Evolutionary conservation across 306 rosid genomes (phyloP).

Genomic region (Corylus heterophylla): DNA sequence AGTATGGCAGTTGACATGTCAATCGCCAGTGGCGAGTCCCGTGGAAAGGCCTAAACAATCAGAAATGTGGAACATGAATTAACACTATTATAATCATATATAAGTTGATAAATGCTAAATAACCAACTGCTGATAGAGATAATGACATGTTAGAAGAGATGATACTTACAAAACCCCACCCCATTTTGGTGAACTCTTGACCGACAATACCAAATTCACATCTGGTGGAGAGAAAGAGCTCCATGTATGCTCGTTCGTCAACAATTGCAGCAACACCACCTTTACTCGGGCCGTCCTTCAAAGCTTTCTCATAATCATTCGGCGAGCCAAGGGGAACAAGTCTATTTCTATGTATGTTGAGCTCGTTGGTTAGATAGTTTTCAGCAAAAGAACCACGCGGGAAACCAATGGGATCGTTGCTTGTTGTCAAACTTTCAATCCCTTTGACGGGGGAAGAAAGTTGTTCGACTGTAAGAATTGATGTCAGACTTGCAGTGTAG

Average conservation of each 20-base stretch:
- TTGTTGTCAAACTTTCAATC: constrained; percentile 53
- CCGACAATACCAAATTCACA: constrained; percentile 80
- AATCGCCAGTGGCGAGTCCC: constrained; percentile 81
- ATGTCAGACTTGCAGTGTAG: constrained; percentile 94
- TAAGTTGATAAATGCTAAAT: background rate
- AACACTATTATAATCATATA: background rate
- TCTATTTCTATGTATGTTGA: constrained; percentile 59
- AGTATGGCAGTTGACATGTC: constrained; percentile 87
- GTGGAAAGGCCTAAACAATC: constrained; percentile 65
- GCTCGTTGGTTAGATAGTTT: constrained; percentile 59
- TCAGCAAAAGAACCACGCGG: constrained; percentile 62
- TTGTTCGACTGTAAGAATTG: constrained; percentile 87
- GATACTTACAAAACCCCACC: constrained; percentile 96
- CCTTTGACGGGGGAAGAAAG: constrained; percentile 79
- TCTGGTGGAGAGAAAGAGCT: constrained; percentile 77
- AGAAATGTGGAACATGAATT: constrained; percentile 9
- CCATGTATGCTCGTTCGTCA: constrained; percentile 74
- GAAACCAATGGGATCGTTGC: constrained; percentile 75
- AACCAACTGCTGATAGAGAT: no score
- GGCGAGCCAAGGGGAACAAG: constrained; percentile 61
- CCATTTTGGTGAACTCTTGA: constrained; percentile 86
- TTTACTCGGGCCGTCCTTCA: constrained; percentile 60
- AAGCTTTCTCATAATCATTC: constrained; percentile 57
- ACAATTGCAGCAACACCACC: constrained; percentile 91
- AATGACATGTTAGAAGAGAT: background rate